Percentiles rank a stretch among this genome's conserved stretches.
These are phyloP conservation scores for Pichia eremophila DNA, from an alignment of 805 yeast species.

Conservation along the genomic window DNA sequence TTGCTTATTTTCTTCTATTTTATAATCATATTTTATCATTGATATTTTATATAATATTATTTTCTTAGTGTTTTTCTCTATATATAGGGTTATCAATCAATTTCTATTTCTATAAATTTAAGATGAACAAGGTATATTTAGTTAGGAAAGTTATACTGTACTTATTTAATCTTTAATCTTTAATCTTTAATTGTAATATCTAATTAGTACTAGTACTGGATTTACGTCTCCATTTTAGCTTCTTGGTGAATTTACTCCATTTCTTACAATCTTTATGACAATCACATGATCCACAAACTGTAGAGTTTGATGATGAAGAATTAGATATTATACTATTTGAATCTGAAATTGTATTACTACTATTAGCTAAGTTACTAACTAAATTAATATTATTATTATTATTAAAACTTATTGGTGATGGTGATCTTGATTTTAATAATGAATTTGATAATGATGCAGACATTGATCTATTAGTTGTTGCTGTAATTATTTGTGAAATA, in stretches of 20 bases:
- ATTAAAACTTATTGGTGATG: background rate
- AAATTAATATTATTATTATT: background rate
- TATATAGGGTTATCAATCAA: too few relatives aligned
- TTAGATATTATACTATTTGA: background rate
- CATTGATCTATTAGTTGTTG: background rate
- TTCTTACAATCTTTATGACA: slow-evolving; percentile 4
- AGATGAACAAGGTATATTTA: too few relatives aligned
- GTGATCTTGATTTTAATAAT: background rate
- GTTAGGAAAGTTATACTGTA: too few relatives aligned
- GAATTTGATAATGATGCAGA: background rate
- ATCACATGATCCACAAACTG: background rate
- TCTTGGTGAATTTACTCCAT: slow-evolving; percentile 19
- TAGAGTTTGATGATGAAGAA: background rate
- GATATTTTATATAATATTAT: too few relatives aligned
- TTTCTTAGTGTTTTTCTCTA: too few relatives aligned
- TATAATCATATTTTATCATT: too few relatives aligned
- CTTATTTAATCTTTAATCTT: too few relatives aligned
- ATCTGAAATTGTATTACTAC: background rate
- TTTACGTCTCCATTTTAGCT: slow-evolving; percentile 23
- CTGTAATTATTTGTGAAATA: background rate
- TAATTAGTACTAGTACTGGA: slow-evolving; percentile 8
- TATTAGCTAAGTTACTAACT: too few relatives aligned
- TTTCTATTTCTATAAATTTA: too few relatives aligned
- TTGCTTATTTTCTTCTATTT: too few relatives aligned
- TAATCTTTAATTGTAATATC: too few relatives aligned